Evolutionary conservation across 2,329 filamentous ascomycete species (phyloP), one percentile per base, ranked within the genome.

Genomic region (Fusarium sp.): DNA sequence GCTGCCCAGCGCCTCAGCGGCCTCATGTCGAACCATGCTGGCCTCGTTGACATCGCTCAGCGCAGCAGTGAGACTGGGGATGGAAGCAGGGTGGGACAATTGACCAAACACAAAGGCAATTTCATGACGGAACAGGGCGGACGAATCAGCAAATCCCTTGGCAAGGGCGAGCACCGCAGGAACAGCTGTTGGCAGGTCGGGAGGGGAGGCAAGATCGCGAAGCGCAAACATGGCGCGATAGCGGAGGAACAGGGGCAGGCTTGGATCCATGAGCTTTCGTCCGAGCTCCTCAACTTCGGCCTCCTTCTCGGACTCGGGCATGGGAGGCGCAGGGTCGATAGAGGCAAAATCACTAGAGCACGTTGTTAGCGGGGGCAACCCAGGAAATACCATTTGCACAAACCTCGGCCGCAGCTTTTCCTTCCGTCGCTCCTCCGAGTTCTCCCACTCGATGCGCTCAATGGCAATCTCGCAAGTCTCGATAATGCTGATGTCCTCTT

Each of bases 191-290:
- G 94, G 93, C 44, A 97, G 90, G 77, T 97, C 92, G 10, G 95
- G 95, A 15, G 96, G 96, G 5, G 95, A 98, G 23, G 95, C 94
- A 55, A 99, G 90, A 81, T 99, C 96, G 77, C 96, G 92, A 55
- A 99, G 90, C 62, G 94, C 93, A 78, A 99, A 99, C 96, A 99
- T 99, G 79, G 96, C 95, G 76, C 96, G 91, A 83, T 99, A 99
- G 78, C 96, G 91, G 78, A 94, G 85, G 86, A 99, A 99, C 12
- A 99, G 89, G 27, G 94, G 93, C 51, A 91, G 84, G 6, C 84
- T 88, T 7, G 92, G 91, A 80, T 98, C 91, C 81, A 98, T 90
- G 57, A 99, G 86, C 27, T 88, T 90, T 76, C 89, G 87, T 77
- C 93, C 92, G 36, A 99, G 87, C 60, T 93, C 90, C 36, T 91